Base-by-base conservation (phyloP, 495 filamentous ascomycete species). In the Aspergillus homomorphus region DNA sequence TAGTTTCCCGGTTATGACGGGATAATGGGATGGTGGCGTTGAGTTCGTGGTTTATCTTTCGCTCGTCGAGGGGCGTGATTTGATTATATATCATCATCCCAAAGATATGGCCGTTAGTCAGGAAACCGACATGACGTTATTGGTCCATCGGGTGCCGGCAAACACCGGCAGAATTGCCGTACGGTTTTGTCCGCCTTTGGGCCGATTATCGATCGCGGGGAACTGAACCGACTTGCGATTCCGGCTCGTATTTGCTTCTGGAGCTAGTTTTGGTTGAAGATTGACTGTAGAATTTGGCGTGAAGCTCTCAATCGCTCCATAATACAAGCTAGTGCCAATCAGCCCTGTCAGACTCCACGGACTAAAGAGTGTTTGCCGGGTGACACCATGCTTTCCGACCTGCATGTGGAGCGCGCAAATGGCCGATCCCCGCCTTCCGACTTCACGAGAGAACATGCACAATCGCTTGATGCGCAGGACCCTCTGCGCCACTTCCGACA, bases 401-500 rank as follows among this genome's bases (percentile, higher is more conserved):
- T 69, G 45, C 72, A 70, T 54, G 44, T 69, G n/a, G 61, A 60
- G 21, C 62, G 68, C 33, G 64, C 71, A 54, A 69, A 68, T 50
- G 59, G 53, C 21, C 67, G 67, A 1, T 62, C 69, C 54, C 72
- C 69, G 53, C 74, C 72, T 59, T 57, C 69, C 30, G 70, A 77
- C 53, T 70, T 71, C 53, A 69, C 66, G 4, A 67, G 67, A 54
- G 82, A 82, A 56, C 84, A 88, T 75, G 88, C 90, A 51, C 69
- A 75, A 30, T 70, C 76, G 51, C 75, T 91, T 28, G 93, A 97
- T 72, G 72, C 70, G 12, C 74, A 83, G 63, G 93, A 97, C 71
- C 68, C 77, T 22, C 80, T 98, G 51, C 73, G 74, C 24, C 73
- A 81, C 28, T 82, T 92, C 33, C 84, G 90, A 24, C 68, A 81